Evolutionary conservation across 2,329 filamentous ascomycete genomes (phyloP).

Genomic region (Xylariaceae sp.): DNA sequence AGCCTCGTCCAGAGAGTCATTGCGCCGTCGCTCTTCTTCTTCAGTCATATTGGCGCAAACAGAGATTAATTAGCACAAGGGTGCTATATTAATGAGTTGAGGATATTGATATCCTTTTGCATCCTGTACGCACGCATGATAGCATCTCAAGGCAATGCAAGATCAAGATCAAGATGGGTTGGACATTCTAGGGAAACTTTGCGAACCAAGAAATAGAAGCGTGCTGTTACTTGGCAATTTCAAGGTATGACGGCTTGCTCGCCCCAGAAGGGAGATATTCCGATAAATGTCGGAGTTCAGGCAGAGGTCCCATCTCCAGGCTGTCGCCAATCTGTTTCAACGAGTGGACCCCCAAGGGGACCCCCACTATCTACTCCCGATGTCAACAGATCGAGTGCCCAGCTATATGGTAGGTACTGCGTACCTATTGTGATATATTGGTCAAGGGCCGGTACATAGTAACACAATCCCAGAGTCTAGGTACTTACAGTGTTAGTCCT

Average conservation of each 20-base stretch:
- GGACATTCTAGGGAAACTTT: not conserved
- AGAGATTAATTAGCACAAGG: not conserved
- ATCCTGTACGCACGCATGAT: conserved; percentile 2
- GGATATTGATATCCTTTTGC: not conserved
- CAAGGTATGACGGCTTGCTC: not conserved
- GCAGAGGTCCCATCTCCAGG: not conserved
- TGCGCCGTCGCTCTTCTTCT: conserved; percentile 5
- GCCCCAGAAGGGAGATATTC: conserved; percentile 13
- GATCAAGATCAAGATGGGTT: not conserved
- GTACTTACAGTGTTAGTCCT: too few relatives aligned
- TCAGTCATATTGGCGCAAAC: conserved; percentile 5
- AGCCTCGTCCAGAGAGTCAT: conserved; percentile 19
- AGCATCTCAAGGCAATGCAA: conserved; percentile 9
- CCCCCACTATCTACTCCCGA: not conserved
- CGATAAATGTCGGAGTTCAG: conserved; percentile 7
- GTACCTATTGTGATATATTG: too few relatives aligned
- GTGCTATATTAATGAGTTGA: not conserved
- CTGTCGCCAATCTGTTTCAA: conserved; percentile 19
- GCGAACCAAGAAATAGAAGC: conserved; percentile 2
- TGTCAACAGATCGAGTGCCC: conserved; percentile 9
- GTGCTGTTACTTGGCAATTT: not conserved
- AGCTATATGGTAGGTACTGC: not conserved
- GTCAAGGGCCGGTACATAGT: too few relatives aligned
- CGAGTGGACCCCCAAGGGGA: too few relatives aligned
- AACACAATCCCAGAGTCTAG: too few relatives aligned